phyloP scores from a whole-genome alignment of 768 basidiomycete genomes.

The Boletus edulis region DNA sequence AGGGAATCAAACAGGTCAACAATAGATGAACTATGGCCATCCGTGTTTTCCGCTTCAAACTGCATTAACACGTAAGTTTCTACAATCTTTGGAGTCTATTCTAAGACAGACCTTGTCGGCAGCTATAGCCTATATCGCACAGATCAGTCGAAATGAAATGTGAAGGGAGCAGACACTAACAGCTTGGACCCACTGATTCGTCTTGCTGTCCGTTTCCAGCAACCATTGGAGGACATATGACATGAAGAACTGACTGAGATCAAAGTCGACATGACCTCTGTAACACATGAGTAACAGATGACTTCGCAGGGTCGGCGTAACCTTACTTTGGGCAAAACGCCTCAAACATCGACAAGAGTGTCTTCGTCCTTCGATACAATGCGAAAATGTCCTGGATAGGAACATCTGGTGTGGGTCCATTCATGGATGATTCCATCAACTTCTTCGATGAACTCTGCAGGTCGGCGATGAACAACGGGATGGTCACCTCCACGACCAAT shows the following conservation, averaged over 20 bases:
- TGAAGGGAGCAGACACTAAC: constrained; percentile 47
- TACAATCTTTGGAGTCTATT: not conserved
- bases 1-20: constrained; percentile 95
- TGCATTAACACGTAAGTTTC: constrained; percentile 25
- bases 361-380: constrained; percentile 76
- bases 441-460: constrained; percentile 68
- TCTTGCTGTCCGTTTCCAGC: constrained; percentile 83
- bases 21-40: constrained; percentile 95
- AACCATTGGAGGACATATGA: constrained; percentile 89
- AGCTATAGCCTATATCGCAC: constrained; percentile 60
- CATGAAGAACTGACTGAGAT: constrained; percentile 78
- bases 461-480: constrained; percentile 67
- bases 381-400: constrained; percentile 90
- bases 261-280: constrained; percentile 61
- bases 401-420: constrained; percentile 82
- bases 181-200: constrained; percentile 90
- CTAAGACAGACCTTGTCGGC: constrained; percentile 65
- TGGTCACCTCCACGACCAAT: constrained; percentile 61
- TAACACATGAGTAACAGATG: not conserved
- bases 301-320: not conserved
- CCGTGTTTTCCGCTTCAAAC: constrained; percentile 76
- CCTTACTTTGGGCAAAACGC: constrained; percentile 81
- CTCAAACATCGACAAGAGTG: constrained; percentile 71
- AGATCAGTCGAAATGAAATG: constrained; percentile 5
- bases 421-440: constrained; percentile 80